Evolutionary conservation across 2,329 filamentous ascomycete genomes (phyloP), one percentile per base, ranked within the genome.

Genomic region (Chalara sp.): DNA sequence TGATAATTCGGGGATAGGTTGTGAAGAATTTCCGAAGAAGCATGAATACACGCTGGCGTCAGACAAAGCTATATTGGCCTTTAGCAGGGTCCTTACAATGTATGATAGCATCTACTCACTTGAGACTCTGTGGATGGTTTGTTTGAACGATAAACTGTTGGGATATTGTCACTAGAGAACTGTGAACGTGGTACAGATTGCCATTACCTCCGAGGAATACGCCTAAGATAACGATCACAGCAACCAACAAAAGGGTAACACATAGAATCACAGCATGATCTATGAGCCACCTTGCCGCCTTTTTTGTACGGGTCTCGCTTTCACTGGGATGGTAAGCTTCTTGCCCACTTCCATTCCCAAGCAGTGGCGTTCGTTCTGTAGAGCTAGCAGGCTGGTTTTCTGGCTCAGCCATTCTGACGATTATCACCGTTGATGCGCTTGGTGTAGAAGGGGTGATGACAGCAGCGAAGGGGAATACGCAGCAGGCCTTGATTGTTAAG

Each of bases 1-100:
- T 78, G 71, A 65, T 86, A 83, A 47, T 81, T 70, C 6, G 81
- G 77, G 12, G 80, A 78, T 11, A 86, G 67, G 53, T 81, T 84
- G 56, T 80, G 77, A 6, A 84, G 71, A 39, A 86, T 75, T 55
- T 79, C 75, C 10, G 80, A 81, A 5, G 81, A 76, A 10, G 81
- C 81, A 59, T 84, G 78, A 10, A 85, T 71, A 63, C 82, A 86
- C 53, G 78, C 76, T 41, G 80, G 75, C 7, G 80, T 78, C 45
- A 76, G 63, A 62, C 82, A 85, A 29, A 32, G 11, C 13, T 13
- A 13, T 21, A 21, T 21, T 21, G 21, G 21, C 21, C 21, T 21
- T 21, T 21, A 21, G 21, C 21, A 2, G 3, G 21, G 21, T 21
- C 21, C 21, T 6, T 13, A 30, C 28, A 28, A 6, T 29, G 13